phyloP scores from a whole-genome alignment of 441 rosid species.

The Populus hybrid region DNA sequence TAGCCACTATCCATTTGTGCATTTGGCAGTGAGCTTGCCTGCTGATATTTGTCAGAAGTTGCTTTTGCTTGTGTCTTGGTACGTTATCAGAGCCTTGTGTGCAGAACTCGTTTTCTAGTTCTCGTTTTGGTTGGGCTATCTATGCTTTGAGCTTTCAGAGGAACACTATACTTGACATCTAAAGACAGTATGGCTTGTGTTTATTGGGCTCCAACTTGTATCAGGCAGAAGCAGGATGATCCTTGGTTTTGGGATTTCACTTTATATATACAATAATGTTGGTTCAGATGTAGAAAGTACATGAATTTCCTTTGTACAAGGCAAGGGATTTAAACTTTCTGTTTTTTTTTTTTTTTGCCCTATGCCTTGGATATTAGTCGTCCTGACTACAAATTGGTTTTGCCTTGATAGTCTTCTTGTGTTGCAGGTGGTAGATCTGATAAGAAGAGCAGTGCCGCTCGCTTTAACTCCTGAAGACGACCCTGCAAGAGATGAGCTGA shows the following conservation, averaged over 20 bases:
- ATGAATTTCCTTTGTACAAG: slow-evolving; percentile 1
- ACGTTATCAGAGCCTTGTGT: background rate
- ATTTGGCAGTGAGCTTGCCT: background rate
- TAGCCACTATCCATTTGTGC: background rate
- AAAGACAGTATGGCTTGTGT: background rate
- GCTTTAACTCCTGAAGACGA: slow-evolving; percentile 62
- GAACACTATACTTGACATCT: background rate
- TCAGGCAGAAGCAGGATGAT: background rate
- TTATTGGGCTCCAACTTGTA: background rate
- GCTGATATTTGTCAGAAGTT: background rate
- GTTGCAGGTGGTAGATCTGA: slow-evolving; percentile 74
- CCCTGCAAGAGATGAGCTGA: slow-evolving; percentile 56
- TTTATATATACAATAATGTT: background rate
- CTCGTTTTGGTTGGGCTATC: background rate
- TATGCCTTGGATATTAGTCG: background rate
- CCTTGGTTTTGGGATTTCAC: background rate
- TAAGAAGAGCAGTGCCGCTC: slow-evolving; percentile 80
- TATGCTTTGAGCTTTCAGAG: background rate
- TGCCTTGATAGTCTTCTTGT: background rate
- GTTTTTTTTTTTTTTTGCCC: background rate
- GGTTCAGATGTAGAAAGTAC: background rate
- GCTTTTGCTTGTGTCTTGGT: background rate
- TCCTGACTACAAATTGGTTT: slow-evolving; percentile 1
- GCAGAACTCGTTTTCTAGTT: background rate
- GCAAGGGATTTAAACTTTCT: background rate